Percentiles rank a stretch among this genome's conserved stretches.
phyloP scores from a whole-genome alignment of 2,329 filamentous ascomycete genomes.

The Arthrocladium fulminans region DNA sequence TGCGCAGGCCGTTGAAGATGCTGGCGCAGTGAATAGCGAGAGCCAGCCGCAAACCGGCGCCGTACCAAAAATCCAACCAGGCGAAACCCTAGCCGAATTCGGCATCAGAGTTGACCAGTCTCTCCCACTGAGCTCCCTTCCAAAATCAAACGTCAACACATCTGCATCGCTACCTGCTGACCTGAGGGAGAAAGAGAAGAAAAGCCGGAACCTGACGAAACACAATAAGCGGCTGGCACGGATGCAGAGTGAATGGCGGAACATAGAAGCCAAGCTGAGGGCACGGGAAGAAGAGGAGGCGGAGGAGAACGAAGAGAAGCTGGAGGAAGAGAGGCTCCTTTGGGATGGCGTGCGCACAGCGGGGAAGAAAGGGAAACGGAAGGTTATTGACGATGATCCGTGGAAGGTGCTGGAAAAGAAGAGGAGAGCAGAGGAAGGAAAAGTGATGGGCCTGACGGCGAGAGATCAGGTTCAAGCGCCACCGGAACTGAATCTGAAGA shows the following conservation, averaged over 20 bases:
- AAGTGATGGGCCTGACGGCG: conserved; percentile 36
- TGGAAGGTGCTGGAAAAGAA: conserved; percentile 66
- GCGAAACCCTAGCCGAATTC: conserved; percentile 77
- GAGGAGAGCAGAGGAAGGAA: conserved; percentile 37
- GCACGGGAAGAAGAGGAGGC: conserved; percentile 72
- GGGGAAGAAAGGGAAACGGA: conserved; percentile 43
- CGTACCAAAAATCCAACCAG: conserved; percentile 63
- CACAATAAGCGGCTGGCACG: conserved; percentile 70
- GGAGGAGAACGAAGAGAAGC: conserved; percentile 51
- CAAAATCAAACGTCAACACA: conserved; percentile 31
- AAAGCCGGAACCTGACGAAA: conserved; percentile 63
- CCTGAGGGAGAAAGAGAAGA: conserved; percentile 48
- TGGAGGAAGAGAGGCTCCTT: conserved; percentile 54
- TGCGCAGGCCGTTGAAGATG: background rate
- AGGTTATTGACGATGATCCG: conserved; percentile 57
- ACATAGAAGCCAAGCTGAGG: conserved; percentile 47
- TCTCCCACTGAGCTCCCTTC: conserved; percentile 64
- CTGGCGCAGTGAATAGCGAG: conserved; percentile 2
- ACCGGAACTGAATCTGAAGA: conserved; percentile 1
- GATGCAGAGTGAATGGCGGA: conserved; percentile 51
- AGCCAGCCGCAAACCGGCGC: conserved; percentile 12
- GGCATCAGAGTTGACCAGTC: conserved; percentile 73
- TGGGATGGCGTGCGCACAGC: conserved; percentile 55
- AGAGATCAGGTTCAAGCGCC: conserved; percentile 61
- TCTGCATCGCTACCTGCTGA: conserved; percentile 35